phyloP scores from a whole-genome alignment of 2,329 filamentous ascomycete genomes.

The Drechslerella dactyloides region DNA sequence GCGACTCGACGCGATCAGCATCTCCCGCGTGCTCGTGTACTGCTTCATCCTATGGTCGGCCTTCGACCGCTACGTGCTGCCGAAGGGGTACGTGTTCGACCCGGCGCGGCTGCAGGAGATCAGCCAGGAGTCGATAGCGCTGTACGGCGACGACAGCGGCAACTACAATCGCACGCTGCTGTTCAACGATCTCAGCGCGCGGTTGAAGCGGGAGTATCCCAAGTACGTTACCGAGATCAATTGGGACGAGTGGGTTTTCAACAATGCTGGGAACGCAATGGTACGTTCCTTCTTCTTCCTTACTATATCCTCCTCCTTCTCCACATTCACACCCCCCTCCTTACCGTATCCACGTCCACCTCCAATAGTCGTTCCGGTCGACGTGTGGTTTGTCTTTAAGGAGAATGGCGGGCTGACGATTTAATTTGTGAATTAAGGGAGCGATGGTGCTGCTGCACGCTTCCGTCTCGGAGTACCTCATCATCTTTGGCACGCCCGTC shows the following conservation, averaged over 20 bases:
- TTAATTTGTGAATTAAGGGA: slow-evolving; percentile 60
- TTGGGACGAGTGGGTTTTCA: slow-evolving; percentile 85
- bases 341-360: too few relatives aligned
- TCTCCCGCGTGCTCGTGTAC: slow-evolving; percentile 26
- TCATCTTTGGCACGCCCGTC: slow-evolving; percentile 82
- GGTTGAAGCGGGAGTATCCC: slow-evolving; percentile 57
- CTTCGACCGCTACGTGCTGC: slow-evolving; percentile 49
- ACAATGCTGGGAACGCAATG: slow-evolving; percentile 91
- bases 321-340: too few relatives aligned
- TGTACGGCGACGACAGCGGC: slow-evolving; percentile 72
- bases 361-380: too few relatives aligned
- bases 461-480: slow-evolving; percentile 86
- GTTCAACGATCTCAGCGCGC: slow-evolving; percentile 69
- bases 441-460: slow-evolving; percentile 90
- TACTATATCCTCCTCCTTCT: not conserved
- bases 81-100: slow-evolving; percentile 75
- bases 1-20: slow-evolving; percentile 27
- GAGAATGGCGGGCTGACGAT: slow-evolving; percentile 5
- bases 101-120: slow-evolving; percentile 72
- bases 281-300: slow-evolving; percentile 24
- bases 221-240: slow-evolving; percentile 66
- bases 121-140: slow-evolving; percentile 68
- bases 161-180: slow-evolving; percentile 64
- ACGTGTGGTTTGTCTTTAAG: slow-evolving; percentile 16
- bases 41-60: slow-evolving; percentile 27